These are phyloP conservation scores for Monosporascus sp. DNA, from an alignment of 2,329 filamentous ascomycete species.

Conservation along the genomic window DNA sequence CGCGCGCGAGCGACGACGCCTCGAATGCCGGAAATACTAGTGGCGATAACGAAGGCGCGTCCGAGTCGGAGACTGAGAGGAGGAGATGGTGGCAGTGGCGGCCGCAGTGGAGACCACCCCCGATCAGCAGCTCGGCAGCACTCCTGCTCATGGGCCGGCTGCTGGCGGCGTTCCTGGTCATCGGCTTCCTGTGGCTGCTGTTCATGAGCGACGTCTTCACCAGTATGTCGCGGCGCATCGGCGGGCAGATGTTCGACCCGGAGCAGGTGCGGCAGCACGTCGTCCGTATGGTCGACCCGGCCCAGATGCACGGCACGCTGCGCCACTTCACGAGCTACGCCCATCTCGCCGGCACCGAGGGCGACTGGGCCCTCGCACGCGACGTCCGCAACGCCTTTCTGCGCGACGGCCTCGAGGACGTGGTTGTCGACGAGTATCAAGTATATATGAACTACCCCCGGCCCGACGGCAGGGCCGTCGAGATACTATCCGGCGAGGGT, in stretches of 20 bases:
- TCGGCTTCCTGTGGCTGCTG: slow-evolving; percentile 74
- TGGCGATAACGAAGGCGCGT: slow-evolving; percentile 6
- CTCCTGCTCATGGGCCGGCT: slow-evolving; percentile 66
- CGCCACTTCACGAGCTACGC: slow-evolving; percentile 76
- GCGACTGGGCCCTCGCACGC: slow-evolving; percentile 78
- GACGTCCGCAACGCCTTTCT: slow-evolving; percentile 77
- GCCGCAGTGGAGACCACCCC: slow-evolving; percentile 26
- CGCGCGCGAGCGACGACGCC: slow-evolving; percentile 29
- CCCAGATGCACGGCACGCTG: slow-evolving; percentile 66
- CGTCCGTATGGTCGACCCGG: slow-evolving; percentile 65
- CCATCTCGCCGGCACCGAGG: slow-evolving; percentile 91
- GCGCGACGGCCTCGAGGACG: slow-evolving; percentile 66
- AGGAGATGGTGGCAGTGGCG: slow-evolving; percentile 9
- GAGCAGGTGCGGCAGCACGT: slow-evolving; percentile 75
- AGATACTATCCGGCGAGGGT: slow-evolving; percentile 67
- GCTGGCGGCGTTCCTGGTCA: slow-evolving; percentile 68
- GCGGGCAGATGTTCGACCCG: slow-evolving; percentile 72
- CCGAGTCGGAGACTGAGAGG: slow-evolving; percentile 4
- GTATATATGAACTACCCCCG: slow-evolving; percentile 93
- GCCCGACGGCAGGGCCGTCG: slow-evolving; percentile 69
- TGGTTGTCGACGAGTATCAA: slow-evolving; percentile 71
- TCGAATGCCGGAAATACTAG: slow-evolving; percentile 13
- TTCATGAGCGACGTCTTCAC: slow-evolving; percentile 82
- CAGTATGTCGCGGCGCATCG: slow-evolving; percentile 55
- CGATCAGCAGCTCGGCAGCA: slow-evolving; percentile 36